A percentile compares a stretch with the other conserved stretches of the same genome.
phyloP scores from a whole-genome alignment of 176 grass and related monocot species.

The Alopecurus myosuroides region DNA sequence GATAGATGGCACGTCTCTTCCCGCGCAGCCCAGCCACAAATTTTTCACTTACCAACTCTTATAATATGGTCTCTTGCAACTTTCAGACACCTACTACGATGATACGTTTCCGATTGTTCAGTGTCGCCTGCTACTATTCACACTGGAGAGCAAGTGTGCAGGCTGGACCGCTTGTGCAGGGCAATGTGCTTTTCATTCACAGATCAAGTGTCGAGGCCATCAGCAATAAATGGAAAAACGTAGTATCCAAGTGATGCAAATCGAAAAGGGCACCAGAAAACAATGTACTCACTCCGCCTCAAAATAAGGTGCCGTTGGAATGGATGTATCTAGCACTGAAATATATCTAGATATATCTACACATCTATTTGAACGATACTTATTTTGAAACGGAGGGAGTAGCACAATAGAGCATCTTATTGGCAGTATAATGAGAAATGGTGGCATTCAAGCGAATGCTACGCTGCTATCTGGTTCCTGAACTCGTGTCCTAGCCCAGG shows the following conservation, averaged over 20 bases:
- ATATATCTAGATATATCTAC: no score
- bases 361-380: no score
- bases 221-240: not conserved
- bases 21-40: not conserved
- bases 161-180: not conserved
- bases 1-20: not conserved
- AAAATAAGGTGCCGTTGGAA: no score
- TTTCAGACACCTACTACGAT: not conserved
- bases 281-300: no score
- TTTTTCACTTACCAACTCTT: not conserved
- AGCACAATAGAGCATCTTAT: slow-evolving; percentile 1
- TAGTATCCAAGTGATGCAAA: not conserved
- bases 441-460: slow-evolving; percentile 5
- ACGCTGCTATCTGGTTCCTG: slow-evolving; percentile 22
- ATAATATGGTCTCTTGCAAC: not conserved
- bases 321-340: no score
- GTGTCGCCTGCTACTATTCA: slow-evolving; percentile 12
- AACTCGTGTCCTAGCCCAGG: slow-evolving; percentile 41
- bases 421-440: not conserved
- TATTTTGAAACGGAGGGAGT: no score
- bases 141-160: not conserved
- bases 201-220: not conserved
- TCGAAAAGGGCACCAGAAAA: no score
- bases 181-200: not conserved
- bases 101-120: not conserved